phyloP scores from a whole-genome alignment of 148 eudicot species.

The Fagopyrum homotropicum region DNA sequence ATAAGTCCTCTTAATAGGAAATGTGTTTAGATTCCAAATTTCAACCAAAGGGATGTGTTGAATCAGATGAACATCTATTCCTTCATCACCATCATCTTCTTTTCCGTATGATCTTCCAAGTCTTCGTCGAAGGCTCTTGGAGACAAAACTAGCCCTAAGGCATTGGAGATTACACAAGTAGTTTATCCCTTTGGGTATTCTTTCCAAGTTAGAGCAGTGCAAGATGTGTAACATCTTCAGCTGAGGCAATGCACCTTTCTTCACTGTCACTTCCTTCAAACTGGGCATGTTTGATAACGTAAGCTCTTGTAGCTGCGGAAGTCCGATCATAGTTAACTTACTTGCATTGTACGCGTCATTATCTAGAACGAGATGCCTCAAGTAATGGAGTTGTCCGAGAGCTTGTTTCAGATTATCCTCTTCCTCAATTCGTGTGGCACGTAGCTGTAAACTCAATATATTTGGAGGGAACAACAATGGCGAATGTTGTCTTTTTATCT shows the following conservation, averaged over 20 bases:
- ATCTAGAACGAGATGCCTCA: neutral
- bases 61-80: conserved; percentile 2
- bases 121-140: conserved; percentile 3
- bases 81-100: neutral
- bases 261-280: neutral
- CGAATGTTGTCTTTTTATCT: neutral
- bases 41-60: conserved; percentile 3
- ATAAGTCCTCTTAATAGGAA: neutral
- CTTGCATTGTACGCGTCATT: neutral
- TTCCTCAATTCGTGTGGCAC: neutral
- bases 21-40: neutral
- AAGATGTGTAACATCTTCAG: conserved; percentile 1
- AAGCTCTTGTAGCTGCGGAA: neutral
- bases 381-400: neutral
- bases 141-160: neutral
- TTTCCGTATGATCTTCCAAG: neutral
- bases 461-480: neutral
- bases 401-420: neutral
- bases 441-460: conserved; percentile 2
- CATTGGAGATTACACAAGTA: neutral
- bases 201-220: conserved; percentile 4
- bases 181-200: neutral
- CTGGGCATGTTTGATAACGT: neutral
- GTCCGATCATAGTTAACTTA: neutral
- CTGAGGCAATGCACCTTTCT: neutral